Conservation (phyloP, 331 rosid species). For the Malus hybrid region DNA sequence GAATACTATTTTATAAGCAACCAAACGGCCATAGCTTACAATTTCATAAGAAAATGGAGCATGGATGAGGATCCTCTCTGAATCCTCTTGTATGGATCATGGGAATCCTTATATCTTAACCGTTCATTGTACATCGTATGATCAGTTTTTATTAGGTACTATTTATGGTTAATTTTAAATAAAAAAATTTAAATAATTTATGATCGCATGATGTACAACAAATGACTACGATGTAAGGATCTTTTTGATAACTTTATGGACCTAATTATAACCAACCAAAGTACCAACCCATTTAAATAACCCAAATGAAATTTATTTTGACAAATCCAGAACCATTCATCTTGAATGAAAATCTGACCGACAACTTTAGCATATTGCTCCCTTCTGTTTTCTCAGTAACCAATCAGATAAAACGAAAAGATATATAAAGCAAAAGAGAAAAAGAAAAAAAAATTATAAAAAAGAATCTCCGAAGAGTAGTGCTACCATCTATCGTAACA, state of each 20-base stretch:
- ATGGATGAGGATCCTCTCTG: no score
- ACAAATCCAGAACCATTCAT: no score
- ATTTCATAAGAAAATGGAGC: background rate
- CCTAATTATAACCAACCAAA: background rate
- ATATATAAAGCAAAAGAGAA: background rate
- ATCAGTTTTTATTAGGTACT: no score
- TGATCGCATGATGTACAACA: fast-evolving
- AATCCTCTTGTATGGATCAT: no score
- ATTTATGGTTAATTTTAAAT: no score
- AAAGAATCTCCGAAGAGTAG: background rate
- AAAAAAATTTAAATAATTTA: no score
- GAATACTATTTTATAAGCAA: background rate
- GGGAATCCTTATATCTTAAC: fast-evolving
- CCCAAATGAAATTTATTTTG: no score
- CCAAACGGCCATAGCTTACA: background rate
- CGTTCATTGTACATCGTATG: fast-evolving
- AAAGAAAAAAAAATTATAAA: background rate
- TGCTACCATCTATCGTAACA: no score
- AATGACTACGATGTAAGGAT: no score
- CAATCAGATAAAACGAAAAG: slow-evolving; percentile 17
- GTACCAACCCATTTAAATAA: background rate
- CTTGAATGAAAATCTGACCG: background rate
- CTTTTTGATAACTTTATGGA: background rate
- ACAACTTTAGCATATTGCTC: background rate
- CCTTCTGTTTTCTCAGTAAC: slow-evolving; percentile 13